Base-by-base conservation (phyloP, 1,139 yeast genomes). In the Yarrowia galli region DNA sequence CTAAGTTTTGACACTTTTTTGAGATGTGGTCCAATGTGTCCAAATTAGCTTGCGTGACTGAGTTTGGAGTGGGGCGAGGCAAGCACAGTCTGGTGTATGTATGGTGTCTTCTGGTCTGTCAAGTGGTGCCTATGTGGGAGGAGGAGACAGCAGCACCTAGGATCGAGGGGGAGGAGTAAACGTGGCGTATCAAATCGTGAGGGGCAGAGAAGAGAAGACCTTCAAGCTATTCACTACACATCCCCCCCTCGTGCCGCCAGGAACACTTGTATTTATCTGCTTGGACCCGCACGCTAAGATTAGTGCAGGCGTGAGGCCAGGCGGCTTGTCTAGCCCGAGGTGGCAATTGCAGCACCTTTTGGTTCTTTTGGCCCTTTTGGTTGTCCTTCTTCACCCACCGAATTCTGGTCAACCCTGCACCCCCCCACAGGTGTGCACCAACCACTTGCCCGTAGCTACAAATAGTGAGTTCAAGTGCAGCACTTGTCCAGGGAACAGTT, bases 21-120 rank as follows among this genome's bases (percentile, higher is more conserved):
- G 61, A 54, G 61, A 54, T 54, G 61, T 54, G 61, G 61, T 54
- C 61, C 61, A 54, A 54, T 54, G 61, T 54, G 61, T 54, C 36
- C 61, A 54, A 54, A 54, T 54, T 54, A 54, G 61, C 61, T 54
- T 54, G 61, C 38, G 60, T 25, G 48, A 38, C 48, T 54, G 61
- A 40, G 61, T 54, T 54, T 54, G 48, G 45, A 25, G 61, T 54
- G 61, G 61, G 61, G 61, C 61, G 61, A 54, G 58, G 35, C 42
- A 32, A 35, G 56, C 9, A 9, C 10, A 40, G 46, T 16, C 43
- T 36, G 20, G 43, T 6, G n/a, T 8, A 15, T 40, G 32, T 28
- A 28, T 28, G 32, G 32, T 28, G 32, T n/a, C n/a, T n/a, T n/a
- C n/a, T n/a, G n/a, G n/a, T n/a, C n/a, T 28, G 32, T 28, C 32